Base-by-base conservation (phyloP, 345 rosid species). In the Hirschfeldia incana region DNA sequence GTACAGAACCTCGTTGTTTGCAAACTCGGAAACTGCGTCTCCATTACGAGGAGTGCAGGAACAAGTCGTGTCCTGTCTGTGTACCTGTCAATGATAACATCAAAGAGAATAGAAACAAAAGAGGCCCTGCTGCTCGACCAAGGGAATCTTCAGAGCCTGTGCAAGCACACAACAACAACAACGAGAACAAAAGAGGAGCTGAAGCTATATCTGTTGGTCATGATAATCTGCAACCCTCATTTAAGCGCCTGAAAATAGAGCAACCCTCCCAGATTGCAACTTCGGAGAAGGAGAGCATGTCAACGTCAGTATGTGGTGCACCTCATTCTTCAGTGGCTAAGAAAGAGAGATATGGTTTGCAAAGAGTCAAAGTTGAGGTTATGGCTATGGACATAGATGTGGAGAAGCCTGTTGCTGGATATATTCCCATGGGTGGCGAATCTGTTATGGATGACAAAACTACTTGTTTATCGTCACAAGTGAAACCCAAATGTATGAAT, bases 201-300 rank as follows among this genome's bases (percentile, higher is more conserved):
- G 87, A 74, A 78, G 72, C 85, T 80, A 76, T 84, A 62, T 57
- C 82, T 8, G 78, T 77, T 60, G 74, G 10, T 46, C 6, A 16
- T 79, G 85, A 86, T 82, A 87, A 84, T 73, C 74, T 82, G 74
- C 89, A 87, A 28, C 96, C 91, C 69, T 80, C 97, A 72, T 10
- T 80, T 4, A 92, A 94, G 82, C 96, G 97, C 69, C 78, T 85
- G 83, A 94, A 88, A 81, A 65, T 82, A 60, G 92, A 94, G 70
- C 88, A 74, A 51, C 83, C 85, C 28, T 81, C 88, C 53, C 88
- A 81, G 21, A 75, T 80, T 53, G 66, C 80, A 72, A 80, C 42
- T 77, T 72, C 76, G 42, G 83, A 77, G 77, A 80, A 44, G 37
- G 87, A 86, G 64, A 86, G 46, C 79, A 70, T 77, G 57, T 78